Base-by-base conservation (phyloP, 257 asterid genomes). In the Gentiana macrophylla region DNA sequence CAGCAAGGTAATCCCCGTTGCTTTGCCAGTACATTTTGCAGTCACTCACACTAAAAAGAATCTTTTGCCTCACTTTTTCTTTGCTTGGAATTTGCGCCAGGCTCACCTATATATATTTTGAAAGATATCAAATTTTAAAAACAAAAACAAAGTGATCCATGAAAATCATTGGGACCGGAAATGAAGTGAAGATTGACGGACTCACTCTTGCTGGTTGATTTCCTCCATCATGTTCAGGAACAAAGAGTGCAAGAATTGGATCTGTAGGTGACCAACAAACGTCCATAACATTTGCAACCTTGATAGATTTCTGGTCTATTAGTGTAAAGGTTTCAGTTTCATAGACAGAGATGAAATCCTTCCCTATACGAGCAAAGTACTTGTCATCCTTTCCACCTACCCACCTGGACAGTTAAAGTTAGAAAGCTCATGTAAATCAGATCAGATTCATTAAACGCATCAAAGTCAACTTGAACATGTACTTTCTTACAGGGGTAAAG, bases 141-240 rank as follows among this genome's bases (percentile, higher is more conserved):
- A 49, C 36, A 35, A 3, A 1, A 2, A 12, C 12, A 64, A 45
- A 33, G 15, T n/a, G 6, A 32, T 55, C 15, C 15, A 35, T 1
- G 9, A 50, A 48, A 32, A 53, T 3, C 11, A 49, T 10, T 24
- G 24, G 24, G 24, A 24, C 24, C 24, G 24, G 24, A 24, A 24
- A 24, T 24, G 24, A 24, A 24, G 24, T 24, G 24, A 24, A 24
- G 24, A 24, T 24, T 1, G 24, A 34, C 12, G 11, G 55, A 32
- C 64, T 50, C 35, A 59, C 70, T 53, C 44, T 52, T 6, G 70
- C 70, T 12, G 61, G 70, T 52, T 66, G 55, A 54, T 66, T 60
- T 58, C 63, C 35, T 59, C 53, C 4, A 58, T 51, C 49, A 64
- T 57, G 37, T 65, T 3, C 10, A 51, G 57, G 59, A 35, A 43